Percentiles rank a stretch among this genome's conserved stretches.
These are phyloP conservation scores for Artemisia argyi DNA, from an alignment of 129 eudicot species.

Conservation along the genomic window DNA sequence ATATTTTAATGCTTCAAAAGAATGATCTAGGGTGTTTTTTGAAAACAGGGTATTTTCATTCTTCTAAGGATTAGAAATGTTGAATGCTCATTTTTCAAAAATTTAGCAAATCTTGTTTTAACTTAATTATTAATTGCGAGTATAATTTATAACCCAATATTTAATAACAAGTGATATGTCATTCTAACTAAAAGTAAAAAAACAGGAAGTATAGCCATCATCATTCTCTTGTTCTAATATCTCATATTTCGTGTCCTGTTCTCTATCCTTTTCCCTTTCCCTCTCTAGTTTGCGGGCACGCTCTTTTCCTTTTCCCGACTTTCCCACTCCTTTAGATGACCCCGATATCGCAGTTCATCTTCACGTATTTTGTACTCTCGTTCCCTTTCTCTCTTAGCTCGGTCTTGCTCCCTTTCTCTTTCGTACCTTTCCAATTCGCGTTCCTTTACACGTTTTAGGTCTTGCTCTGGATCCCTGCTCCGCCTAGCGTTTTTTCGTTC, in stretches of 20 bases:
- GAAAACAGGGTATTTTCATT: too few relatives aligned
- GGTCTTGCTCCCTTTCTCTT: conserved; percentile 94
- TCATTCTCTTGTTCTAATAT: conserved; percentile 81
- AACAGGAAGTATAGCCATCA: conserved; percentile 58
- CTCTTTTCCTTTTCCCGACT: conserved; percentile 73
- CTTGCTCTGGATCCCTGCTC: conserved; percentile 73
- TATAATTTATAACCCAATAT: too few relatives aligned
- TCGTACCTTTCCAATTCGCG: conserved; percentile 88
- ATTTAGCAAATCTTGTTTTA: too few relatives aligned
- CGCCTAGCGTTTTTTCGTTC: conserved; percentile 64
- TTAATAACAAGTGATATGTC: too few relatives aligned
- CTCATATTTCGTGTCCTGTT: conserved; percentile 74
- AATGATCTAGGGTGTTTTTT: too few relatives aligned
- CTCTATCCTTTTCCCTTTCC: conserved; percentile 83
- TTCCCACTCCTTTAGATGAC: conserved; percentile 93
- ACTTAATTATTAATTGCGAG: too few relatives aligned
- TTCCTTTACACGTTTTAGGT: conserved; percentile 76
- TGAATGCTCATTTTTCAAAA: too few relatives aligned
- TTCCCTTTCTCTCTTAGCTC: conserved; percentile 91
- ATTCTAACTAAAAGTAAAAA: too few relatives aligned
- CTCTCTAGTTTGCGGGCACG: conserved; percentile 69
- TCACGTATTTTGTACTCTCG: conserved; percentile 80
- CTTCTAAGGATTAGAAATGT: too few relatives aligned
- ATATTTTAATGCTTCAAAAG: too few relatives aligned
- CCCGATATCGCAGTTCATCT: conserved; percentile 74